Evolutionary conservation across 1,284 basidiomycete genomes (phyloP), one percentile per base, ranked within the genome.

Genomic region (Marasmius oreades): DNA sequence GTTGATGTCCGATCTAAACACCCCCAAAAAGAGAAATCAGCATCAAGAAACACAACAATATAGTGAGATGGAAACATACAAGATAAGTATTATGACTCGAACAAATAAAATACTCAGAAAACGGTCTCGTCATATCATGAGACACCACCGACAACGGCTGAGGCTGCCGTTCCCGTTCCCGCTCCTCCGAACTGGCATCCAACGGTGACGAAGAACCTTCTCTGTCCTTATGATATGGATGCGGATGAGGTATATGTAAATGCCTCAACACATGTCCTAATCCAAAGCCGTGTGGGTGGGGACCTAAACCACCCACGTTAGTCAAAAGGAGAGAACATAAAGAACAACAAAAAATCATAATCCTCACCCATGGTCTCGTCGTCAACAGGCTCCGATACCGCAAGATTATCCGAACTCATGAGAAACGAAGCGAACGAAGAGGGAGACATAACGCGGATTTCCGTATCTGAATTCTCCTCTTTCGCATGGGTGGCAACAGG

Each of bases 21-120:
- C n/a, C n/a, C n/a, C n/a, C n/a, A 10, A 31, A 31, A 10, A 31
- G 28, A 31, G 10, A 31, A 4, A 10, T 31, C 28, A 31, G 10
- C 28, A 31, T n/a, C 28, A 31, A 31, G 28, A 31, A 5, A 4
- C 28, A 5, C 28, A 4, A 5, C 28, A 10, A 31, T 10, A 31
- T 10, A 10, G 10, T 5, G 10, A 31, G 28, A 31, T 5, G 10
- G 28, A 31, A 31, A 31, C 28, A 31, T 31, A 31, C 28, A 4
- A 99, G 85, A 66, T 99, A 99, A 0, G 97, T 99, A 66, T 99
- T 99, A 68, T 99, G 97, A 36, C 93, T 96, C 14, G 93, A 92
- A 3, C 93, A 95, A 65, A 98, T 89, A 66, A 82, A 97, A 70
- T 98, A 98, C 57, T 97, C 90, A 4, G 85, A 81, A 7, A 98